Base-by-base conservation (phyloP, 2,329 filamentous ascomycete species). In the Graphilbum ipis-grandicollis region DNA sequence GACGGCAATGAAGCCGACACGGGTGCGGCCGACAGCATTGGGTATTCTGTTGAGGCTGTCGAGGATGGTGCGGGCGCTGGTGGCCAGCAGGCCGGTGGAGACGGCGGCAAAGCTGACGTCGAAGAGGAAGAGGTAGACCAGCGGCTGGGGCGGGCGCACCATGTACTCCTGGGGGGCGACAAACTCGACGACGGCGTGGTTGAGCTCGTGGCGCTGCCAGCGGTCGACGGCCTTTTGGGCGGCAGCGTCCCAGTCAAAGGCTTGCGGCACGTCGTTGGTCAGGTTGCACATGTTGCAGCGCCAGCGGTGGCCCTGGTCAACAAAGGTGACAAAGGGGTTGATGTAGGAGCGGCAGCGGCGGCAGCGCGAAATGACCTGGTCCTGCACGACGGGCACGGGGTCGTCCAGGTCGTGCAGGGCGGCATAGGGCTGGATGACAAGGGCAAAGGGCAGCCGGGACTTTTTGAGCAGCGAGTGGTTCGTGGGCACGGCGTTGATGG, bases 201-300 rank as follows among this genome's bases (percentile, higher is more conserved):
- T 98, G 42, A 98, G 66, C 55, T 98, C 90, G 29, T 84, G 71
- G 48, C 90, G 71, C 55, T 92, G 78, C 80, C 90, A 93, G 52
- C 90, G 68, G 55, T 98, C 88, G 35, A 92, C 78, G 36, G 75
- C 80, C 63, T 93, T 86, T 58, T 96, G 88, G 38, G 85, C 68
- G 32, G 83, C 79, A 25, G 84, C 78, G 58, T 98, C 90, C 90
- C 90, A 98, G 55, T 98, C 90, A 47, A 98, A 98, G 28, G 86
- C 86, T 58, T 98, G 90, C n/a, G 90, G 90, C 29, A 96, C 88
- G 49, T 98, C 90, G 55, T 98, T 98, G 48, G 86, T 94, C 45
- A 98, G 66, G 57, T 93, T 96, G 59, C 90, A 98, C 86, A 98
- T 94, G 61, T 98, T 98, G 64, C 90, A 98, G 52, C 88, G 79